Base-by-base conservation (phyloP, 495 filamentous ascomycete genomes). In the Xylaria cubensis region DNA sequence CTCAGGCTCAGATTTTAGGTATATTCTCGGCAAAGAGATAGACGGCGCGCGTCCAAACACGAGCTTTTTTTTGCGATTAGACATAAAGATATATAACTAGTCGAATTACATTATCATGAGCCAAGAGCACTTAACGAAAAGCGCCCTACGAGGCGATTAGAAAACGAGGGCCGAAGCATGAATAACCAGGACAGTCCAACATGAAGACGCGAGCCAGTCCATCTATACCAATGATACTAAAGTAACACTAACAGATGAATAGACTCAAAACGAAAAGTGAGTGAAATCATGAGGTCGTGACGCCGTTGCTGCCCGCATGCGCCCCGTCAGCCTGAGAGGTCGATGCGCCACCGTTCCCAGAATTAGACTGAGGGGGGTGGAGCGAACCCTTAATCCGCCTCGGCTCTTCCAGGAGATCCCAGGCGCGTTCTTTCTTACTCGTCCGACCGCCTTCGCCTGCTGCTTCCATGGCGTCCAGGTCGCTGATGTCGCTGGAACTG, bases 401-500 rank as follows among this genome's bases (percentile, higher is more conserved):
- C 34, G 84, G 84, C 36, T 85, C 78, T 69, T 81, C 78, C 15
- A 85, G 55, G 4, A 80, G 75, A n/a, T 84, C 84, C 74, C 79
- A 84, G 24, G 77, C 85, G 70, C 76, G 82, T 75, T 86, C 82
- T 75, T 76, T 84, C 72, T 81, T 83, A 51, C 80, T 84, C 77
- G 74, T 83, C n/a, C 79, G 73, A 12, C 75, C 76, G 48, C 17
- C 51, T 5, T 70, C 75, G 10, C 74, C 77, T 15, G 78, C 74
- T 42, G 59, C 67, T 36, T 75, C 86, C 81, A 81, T 83, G 79
- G 88, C 86, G 62, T 91, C 87, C 34, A 97, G 80, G 67, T 91
- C 88, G 56, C 93, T 91, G 76, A 94, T 90, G 62, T 95, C 94
- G 55, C 88, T 90, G 64, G 90, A 93, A 59, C 91, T 93, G 48